phyloP scores from a whole-genome alignment of 768 basidiomycete species.

The Trametes villosa region DNA sequence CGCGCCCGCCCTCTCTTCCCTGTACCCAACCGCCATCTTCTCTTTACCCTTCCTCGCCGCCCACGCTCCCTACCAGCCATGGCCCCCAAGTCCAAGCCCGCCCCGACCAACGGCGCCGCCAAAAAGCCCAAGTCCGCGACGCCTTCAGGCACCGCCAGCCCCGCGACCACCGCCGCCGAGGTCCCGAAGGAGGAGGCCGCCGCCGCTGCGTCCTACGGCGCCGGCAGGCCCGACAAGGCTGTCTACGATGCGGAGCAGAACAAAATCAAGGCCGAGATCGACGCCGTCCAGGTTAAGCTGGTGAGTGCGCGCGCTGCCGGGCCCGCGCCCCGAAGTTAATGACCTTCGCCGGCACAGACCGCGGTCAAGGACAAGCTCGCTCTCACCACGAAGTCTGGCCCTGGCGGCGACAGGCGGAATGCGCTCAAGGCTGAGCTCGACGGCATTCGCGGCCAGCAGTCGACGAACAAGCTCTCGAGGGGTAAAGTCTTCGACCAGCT shows the following conservation, averaged over 20 bases:
- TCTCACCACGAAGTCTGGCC: slow-evolving; percentile 58
- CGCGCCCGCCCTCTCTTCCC: slow-evolving; percentile 21
- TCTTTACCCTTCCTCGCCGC: slow-evolving; percentile 4
- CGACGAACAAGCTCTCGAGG: slow-evolving; percentile 70
- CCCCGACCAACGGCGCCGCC: slow-evolving; percentile 45
- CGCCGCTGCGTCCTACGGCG: slow-evolving; percentile 27
- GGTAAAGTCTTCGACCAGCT: slow-evolving; percentile 78
- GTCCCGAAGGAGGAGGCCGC: slow-evolving; percentile 15
- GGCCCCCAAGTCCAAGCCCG: slow-evolving; percentile 60
- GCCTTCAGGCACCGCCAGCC: slow-evolving; percentile 43
- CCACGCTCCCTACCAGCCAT: slow-evolving; percentile 32
- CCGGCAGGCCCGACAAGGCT: slow-evolving; percentile 83
- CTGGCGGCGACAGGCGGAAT: slow-evolving; percentile 72
- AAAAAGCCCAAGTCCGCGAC: slow-evolving; percentile 43
- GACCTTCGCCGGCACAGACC: slow-evolving; percentile 47
- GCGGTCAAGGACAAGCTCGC: slow-evolving; percentile 78
- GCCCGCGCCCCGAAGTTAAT: slow-evolving; percentile 8
- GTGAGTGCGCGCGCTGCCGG: slow-evolving; percentile 51
- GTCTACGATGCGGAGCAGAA: slow-evolving; percentile 87
- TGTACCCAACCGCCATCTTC: slow-evolving; percentile 37
- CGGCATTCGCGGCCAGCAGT: slow-evolving; percentile 76
- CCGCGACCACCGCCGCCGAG: slow-evolving; percentile 35
- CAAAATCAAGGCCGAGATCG: slow-evolving; percentile 81
- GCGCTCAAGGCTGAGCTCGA: slow-evolving; percentile 83
- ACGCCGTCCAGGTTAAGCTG: slow-evolving; percentile 75